phyloP scores from a whole-genome alignment of 176 grass and related monocot species.

The Leersia perrieri region DNA sequence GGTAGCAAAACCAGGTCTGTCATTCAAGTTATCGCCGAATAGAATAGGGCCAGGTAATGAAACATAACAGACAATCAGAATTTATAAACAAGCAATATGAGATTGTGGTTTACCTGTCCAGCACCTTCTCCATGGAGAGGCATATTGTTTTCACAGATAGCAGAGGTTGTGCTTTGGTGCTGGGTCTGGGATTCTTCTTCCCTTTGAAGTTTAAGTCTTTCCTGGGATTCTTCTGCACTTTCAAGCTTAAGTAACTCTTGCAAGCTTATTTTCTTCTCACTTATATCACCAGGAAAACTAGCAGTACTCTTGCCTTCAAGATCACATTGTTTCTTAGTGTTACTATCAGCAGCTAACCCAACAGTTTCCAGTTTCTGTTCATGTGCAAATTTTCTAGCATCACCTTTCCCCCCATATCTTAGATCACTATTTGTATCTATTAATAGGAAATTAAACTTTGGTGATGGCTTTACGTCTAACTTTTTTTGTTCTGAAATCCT shows the following conservation, averaged over 20 bases:
- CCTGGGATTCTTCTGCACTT: conserved; percentile 43
- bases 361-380: conserved; percentile 22
- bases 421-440: conserved; percentile 19
- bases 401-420: conserved; percentile 20
- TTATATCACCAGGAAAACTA: not conserved
- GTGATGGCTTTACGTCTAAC: conserved; percentile 22
- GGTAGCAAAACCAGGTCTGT: conserved; percentile 18
- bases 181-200: conserved; percentile 31
- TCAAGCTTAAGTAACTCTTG: conserved; percentile 50
- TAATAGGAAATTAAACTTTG: conserved; percentile 21
- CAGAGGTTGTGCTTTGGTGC: not conserved
- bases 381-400: conserved; percentile 1
- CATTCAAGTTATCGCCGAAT: conserved; percentile 9
- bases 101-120: conserved; percentile 40
- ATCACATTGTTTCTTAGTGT: conserved; percentile 12
- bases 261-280: conserved; percentile 40
- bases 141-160: conserved; percentile 32
- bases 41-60: not conserved
- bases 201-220: conserved; percentile 43
- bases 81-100: not conserved
- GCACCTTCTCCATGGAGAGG: conserved; percentile 24
- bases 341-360: conserved; percentile 8
- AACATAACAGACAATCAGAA: not conserved
- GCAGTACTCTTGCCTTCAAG: conserved; percentile 3
- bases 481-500: conserved; percentile 34